Percentiles rank a stretch among this genome's conserved stretches.
Evolutionary conservation across 2,329 filamentous ascomycete species (phyloP).

Genomic region (Aureobasidium sp.): DNA sequence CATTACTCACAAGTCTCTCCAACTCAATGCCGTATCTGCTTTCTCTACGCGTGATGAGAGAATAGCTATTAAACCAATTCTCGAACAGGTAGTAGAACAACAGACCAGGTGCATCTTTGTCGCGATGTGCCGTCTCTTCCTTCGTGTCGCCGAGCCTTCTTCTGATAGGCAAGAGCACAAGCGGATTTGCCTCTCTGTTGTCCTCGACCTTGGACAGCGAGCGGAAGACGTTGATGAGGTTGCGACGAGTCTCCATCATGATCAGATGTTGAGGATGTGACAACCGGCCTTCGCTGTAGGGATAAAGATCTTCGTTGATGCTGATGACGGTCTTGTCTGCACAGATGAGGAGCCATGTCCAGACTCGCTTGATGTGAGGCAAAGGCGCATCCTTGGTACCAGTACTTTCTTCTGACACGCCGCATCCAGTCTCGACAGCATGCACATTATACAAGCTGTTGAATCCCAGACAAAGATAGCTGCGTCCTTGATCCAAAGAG

Average conservation of each 20-base stretch:
- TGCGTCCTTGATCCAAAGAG: constrained; percentile 61
- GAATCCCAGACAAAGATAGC: constrained; percentile 66
- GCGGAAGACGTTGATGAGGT: constrained; percentile 54
- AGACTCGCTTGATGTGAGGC: constrained; percentile 50
- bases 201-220: constrained; percentile 50
- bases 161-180: constrained; percentile 40
- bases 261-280: constrained; percentile 39
- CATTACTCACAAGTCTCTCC: constrained; percentile 39
- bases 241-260: constrained; percentile 48
- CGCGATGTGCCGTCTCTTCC: constrained; percentile 40
- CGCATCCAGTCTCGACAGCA: constrained; percentile 15
- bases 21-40: constrained; percentile 43
- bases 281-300: constrained; percentile 27
- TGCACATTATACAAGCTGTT: constrained; percentile 59
- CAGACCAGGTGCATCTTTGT: constrained; percentile 51
- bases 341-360: constrained; percentile 66
- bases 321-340: constrained; percentile 65
- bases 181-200: constrained; percentile 30
- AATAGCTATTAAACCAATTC: constrained; percentile 55
- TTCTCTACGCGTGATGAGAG: constrained; percentile 45
- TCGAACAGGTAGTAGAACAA: constrained; percentile 63
- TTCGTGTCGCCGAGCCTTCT: constrained; percentile 38
- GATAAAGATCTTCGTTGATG: constrained; percentile 55
- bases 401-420: constrained; percentile 23
- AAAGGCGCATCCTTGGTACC: constrained; percentile 20